Percentiles rank a stretch among this genome's conserved stretches.
phyloP scores from a whole-genome alignment of 306 rosid species.

The Alnus rubra region DNA sequence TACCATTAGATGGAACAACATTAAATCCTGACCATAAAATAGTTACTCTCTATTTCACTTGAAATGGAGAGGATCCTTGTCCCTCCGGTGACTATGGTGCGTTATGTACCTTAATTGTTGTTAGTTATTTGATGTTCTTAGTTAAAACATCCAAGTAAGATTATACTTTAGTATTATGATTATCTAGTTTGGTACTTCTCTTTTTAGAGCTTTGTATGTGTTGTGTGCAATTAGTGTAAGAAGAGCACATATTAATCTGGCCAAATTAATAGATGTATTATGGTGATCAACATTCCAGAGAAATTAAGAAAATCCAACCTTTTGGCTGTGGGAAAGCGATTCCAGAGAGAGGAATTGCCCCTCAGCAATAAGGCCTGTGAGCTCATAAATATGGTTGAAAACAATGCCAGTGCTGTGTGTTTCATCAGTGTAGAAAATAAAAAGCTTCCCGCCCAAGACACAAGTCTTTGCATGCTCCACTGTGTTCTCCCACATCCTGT shows the following conservation, averaged over 20 bases:
- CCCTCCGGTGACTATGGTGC: neutral
- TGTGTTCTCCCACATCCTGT: conserved; percentile 93
- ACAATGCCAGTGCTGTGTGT: conserved; percentile 56
- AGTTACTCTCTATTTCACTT: too few relatives aligned
- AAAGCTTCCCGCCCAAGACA: conserved; percentile 74
- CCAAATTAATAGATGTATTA: neutral
- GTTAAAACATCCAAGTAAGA: conserved; percentile 2
- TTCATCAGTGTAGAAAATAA: conserved; percentile 67
- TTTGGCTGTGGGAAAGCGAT: conserved; percentile 68
- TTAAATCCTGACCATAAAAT: too few relatives aligned
- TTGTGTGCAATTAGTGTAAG: neutral
- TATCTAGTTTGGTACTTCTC: neutral
- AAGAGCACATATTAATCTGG: neutral
- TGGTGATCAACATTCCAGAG: neutral
- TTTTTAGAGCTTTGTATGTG: neutral
- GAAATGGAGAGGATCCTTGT: too few relatives aligned
- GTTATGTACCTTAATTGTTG: neutral
- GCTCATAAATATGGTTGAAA: conserved; percentile 83
- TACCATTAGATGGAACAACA: too few relatives aligned
- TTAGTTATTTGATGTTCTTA: neutral
- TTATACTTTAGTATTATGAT: neutral
- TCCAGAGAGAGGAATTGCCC: conserved; percentile 70
- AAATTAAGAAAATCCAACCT: conserved; percentile 43
- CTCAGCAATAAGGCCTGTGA: conserved; percentile 71
- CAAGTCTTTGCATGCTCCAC: conserved; percentile 93